Evolutionary conservation across 163 green algal species (phyloP), one percentile per base, ranked within the genome.

Genomic region (Prototheca stagnorum): DNA sequence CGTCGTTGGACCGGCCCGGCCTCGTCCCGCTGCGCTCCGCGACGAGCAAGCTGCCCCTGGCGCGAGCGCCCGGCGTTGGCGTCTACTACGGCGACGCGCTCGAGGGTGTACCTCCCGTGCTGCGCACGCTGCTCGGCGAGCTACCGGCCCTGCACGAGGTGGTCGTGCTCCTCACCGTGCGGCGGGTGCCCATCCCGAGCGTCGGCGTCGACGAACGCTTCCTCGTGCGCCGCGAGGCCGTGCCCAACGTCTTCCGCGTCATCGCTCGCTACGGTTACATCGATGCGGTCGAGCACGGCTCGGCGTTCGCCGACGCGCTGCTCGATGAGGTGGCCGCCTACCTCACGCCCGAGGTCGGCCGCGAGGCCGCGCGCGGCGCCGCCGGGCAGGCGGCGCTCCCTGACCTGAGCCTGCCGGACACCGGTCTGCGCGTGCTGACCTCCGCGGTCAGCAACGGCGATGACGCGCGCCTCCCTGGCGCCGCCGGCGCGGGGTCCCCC

Each of bases 81-180:
- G 19, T 60, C 8, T 60, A 54, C 21, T 60, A 54, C 36, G 49
- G 33, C 8, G 53, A 60, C 28, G 31, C 40, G 1, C 35, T 60
- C 17, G 12, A 39, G 20, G 22, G 39, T 15, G 50, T 49, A 11
- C 50, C 50, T 5, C 40, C 40, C 40, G 31, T 43, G 4, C 42
- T 52, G 14, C 25, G 5, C 11, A 36, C 41, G 29, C 43, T 51
- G 23, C 28, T 65, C n/a, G 24, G 28, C n/a, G 50, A 36, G 23
- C 15, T 59, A 24, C 49, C 57, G 14, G 57, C 49, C 24, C n/a
- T 65, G n/a, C 51, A 54, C 20, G 43, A 64, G 22, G 52, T 70
- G 24, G 55, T 54, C 36, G 57, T 73, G 14, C 49, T 73, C 33
- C 36, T 76, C 11, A 76, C 67, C 12, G 57, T 62, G 35, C 47